These are phyloP conservation scores for Candida tropicalis DNA, from an alignment of 1,139 yeast genomes.

Conservation along the genomic window DNA sequence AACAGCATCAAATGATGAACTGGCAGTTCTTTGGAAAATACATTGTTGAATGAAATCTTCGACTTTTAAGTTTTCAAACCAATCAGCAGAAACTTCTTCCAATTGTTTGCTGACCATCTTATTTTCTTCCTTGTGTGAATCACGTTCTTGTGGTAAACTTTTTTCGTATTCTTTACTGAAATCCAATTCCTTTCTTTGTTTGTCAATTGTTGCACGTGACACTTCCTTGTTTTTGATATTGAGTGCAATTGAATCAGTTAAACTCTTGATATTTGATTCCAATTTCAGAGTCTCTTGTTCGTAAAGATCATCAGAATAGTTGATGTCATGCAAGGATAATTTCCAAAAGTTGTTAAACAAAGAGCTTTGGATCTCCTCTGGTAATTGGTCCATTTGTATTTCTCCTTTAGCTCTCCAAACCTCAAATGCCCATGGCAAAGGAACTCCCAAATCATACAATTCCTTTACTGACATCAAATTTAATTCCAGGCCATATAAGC, in stretches of 20 bases:
- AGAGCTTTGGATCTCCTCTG: constrained; percentile 25
- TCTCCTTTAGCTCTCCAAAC: constrained; percentile 61
- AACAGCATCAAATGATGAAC: constrained; percentile 85
- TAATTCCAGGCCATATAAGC: constrained; percentile 49
- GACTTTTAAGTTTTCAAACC: constrained; percentile 28
- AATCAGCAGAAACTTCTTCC: constrained; percentile 19
- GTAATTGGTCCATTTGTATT: constrained; percentile 13
- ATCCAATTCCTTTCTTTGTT: constrained; percentile 30
- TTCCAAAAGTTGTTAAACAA: constrained; percentile 75
- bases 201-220: constrained; percentile 27
- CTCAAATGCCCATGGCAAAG: constrained; percentile 73
- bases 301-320: constrained; percentile 56
- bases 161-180: constrained; percentile 27
- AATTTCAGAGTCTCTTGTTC: constrained; percentile 46
- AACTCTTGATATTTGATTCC: constrained; percentile 33
- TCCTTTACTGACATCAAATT: constrained; percentile 48
- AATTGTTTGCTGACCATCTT: constrained; percentile 19
- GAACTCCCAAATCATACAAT: constrained; percentile 50
- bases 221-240: constrained; percentile 34
- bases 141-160: constrained; percentile 29
- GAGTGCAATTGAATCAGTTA: constrained; percentile 33
- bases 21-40: constrained; percentile 73
- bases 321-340: constrained; percentile 72
- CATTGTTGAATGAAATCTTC: constrained; percentile 58
- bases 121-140: constrained; percentile 34